Evolutionary conservation across 306 rosid genomes (phyloP), one percentile per base, ranked within the genome.

Genomic region (Vicia villosa): DNA sequence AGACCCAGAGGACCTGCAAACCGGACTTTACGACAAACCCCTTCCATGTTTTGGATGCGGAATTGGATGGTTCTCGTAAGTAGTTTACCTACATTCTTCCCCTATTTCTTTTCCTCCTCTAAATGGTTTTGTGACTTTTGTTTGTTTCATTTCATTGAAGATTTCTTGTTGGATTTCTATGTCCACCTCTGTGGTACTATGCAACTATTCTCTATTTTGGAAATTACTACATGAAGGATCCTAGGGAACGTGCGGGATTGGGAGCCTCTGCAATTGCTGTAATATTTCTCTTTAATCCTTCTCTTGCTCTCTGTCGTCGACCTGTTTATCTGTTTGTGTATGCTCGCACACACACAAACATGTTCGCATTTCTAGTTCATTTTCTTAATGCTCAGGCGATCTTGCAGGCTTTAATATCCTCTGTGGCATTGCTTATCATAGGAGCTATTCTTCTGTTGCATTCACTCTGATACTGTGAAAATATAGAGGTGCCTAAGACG

Each of bases 41-140:
- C 98, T 93, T 73, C 98, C 94, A 6, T 93, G 92, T 85, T 85
- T 74, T 72, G 98, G 98, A 64, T 93, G 98, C 13, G 98, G 98
- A 32, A 59, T 93, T 4, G 98, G 98, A 83, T 93, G 98, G 98
- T 90, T 90, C 81, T 93, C 96, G 98, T 93, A 73, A 85, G 98
- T 90, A 60, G 45, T 69, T 72, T 56, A 46, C 22, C 16, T 32
- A 28, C 41, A 46, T 68, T 38, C 30, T 74, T 72, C 32, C 58
- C 17, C 3, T 8, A 43, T 64, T 76, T 55, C 63, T 74, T 47
- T 40, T 36, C 17, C 63, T 55, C 12, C 55, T 70, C 84, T 74
- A 59, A 77, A 81, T 72, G 32, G 63, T 49, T 43, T 45, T 4
- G 58, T 51, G 30, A 51, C 58, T 51, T 9, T 10, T 22, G 28